Base-by-base conservation (phyloP, 164 flowering plant genomes). In the Liriodendron chinense region DNA sequence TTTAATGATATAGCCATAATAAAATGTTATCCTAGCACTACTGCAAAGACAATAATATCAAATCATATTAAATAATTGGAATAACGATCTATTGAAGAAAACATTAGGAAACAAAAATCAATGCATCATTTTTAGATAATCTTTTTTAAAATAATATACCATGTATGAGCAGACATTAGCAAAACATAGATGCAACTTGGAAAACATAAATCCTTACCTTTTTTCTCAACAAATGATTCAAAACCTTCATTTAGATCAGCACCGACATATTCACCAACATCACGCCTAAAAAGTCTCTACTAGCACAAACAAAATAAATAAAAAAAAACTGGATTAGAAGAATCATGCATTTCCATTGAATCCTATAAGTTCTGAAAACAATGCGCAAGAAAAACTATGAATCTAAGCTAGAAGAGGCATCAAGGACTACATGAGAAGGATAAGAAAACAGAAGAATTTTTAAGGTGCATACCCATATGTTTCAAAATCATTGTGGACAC, bases 241-340 rank as follows among this genome's bases (percentile, higher is more conserved):
- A 87, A 93, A 13, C 99, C 99, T 79, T 90, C 85, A 84, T 93
- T 96, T 48, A 94, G 84, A 82, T 94, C 96, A 80, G 95, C 89
- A 75, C 98, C 99, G 76, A 92, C 77, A 78, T 93, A 96, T 80
- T 92, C 92, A 43, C 88, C 75, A 72, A 93, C 87, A 72, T 84
- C 88, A 69, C 92, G 96, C 88, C 89, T 96, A 77, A 96, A 96
- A 28, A 91, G 93, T 81, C 98, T 91, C 99, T 94, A 28, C n/a
- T 34, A 67, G 21, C 34, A 28, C 16, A 26, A 34, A 28, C 47
- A 67, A 3, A 34, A 34, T 34, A 34, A 34, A n/a, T n/a, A n/a
- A 34, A 34, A 7, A 7, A 34, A 34, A 34, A 34, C 43, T 7
- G 47, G 47, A 47, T 12, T n/a, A 69, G 71, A 47, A 47, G 16